Base-by-base conservation (phyloP, 805 yeast genomes). In the Zygosaccharomyces rouxii region DNA sequence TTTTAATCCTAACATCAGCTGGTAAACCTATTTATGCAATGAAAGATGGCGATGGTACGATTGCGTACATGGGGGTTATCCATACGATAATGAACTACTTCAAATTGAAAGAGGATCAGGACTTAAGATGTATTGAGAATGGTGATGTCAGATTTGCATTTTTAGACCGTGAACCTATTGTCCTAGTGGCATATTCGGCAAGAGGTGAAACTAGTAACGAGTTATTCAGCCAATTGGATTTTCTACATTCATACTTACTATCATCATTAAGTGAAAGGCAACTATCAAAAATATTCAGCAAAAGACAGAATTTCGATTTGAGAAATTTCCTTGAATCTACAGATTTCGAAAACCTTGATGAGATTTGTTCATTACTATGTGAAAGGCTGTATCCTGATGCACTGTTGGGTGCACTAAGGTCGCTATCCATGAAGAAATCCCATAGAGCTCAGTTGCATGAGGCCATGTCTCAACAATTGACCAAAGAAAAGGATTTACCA, bases 11-110 rank as follows among this genome's bases (percentile, higher is more conserved):
- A 7, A 86, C 95, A 0, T 71, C 82, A 2, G 95, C 97, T 1
- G 97, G 97, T 0, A 89, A 89, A 62, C 95, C 95, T 2, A 83
- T 89, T 5, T 89, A 84, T 65, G 79, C 95, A 1, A 72, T 83
- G 74, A 79, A 82, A 61, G 95, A 94, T 2, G 70, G 80, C 2
- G 90, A 86, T 46, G 83, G 80, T 31, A 72, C 84, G 2, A 68
- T 86, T 38, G 84, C 88, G 0, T 84, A 84, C 57, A 80, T 84
- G 71, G 96, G 95, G 0, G 72, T 89, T 1, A 76, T 89, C 2
- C 90, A 89, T 55, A 87, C 97, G 0, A 78, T 89, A 5, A 76
- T 88, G 7, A 78, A 84, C 9, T 83, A 82, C 44, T 89, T 86
- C 61, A 78, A 80, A 55, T 75, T 71, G 4, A 55, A 59, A 40